Evolutionary conservation across 768 basidiomycete genomes (phyloP).

Genomic region (Boletus huronensis): DNA sequence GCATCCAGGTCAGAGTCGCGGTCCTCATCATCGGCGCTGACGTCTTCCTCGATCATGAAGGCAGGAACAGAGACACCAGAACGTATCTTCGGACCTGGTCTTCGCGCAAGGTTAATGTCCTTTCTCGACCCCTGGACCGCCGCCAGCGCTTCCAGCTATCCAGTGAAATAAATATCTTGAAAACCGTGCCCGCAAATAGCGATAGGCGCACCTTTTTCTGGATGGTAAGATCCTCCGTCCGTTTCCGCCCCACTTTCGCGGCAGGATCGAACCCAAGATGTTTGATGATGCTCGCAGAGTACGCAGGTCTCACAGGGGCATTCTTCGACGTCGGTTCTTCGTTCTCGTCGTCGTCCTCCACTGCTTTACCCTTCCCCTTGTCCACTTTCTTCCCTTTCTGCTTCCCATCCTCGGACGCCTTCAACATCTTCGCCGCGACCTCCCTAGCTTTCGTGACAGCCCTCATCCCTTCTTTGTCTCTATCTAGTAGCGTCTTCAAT

Average conservation of each 20-base stretch:
- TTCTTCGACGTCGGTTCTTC: slow-evolving; percentile 17
- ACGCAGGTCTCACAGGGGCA: slow-evolving; percentile 42
- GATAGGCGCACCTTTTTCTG: slow-evolving; percentile 54
- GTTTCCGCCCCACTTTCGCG: slow-evolving; percentile 46
- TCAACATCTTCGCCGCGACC: slow-evolving; percentile 32
- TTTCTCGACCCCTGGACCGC: slow-evolving; percentile 48
- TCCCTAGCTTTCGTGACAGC: slow-evolving; percentile 61
- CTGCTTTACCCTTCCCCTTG: slow-evolving; percentile 16
- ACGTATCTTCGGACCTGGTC: slow-evolving; percentile 61
- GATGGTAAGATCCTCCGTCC: slow-evolving; percentile 37
- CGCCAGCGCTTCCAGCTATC: slow-evolving; percentile 55
- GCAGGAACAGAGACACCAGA: slow-evolving; percentile 50
- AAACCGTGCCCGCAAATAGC: no score
- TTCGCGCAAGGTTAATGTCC: slow-evolving; percentile 56
- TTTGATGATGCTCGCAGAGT: slow-evolving; percentile 65
- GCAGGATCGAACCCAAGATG: slow-evolving; percentile 80
- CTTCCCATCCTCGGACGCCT: slow-evolving; percentile 16
- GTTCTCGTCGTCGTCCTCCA: slow-evolving; percentile 7
- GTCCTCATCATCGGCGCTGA: neutral
- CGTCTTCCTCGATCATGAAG: slow-evolving; percentile 24
- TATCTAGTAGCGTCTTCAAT: slow-evolving; percentile 56
- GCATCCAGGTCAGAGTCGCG: slow-evolving; percentile 13
- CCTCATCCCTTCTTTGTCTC: slow-evolving; percentile 67
- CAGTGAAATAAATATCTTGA: neutral
- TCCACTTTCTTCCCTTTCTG: slow-evolving; percentile 8